These are phyloP conservation scores for Artemisia argyi DNA, from an alignment of 129 eudicot genomes.

Conservation along the genomic window DNA sequence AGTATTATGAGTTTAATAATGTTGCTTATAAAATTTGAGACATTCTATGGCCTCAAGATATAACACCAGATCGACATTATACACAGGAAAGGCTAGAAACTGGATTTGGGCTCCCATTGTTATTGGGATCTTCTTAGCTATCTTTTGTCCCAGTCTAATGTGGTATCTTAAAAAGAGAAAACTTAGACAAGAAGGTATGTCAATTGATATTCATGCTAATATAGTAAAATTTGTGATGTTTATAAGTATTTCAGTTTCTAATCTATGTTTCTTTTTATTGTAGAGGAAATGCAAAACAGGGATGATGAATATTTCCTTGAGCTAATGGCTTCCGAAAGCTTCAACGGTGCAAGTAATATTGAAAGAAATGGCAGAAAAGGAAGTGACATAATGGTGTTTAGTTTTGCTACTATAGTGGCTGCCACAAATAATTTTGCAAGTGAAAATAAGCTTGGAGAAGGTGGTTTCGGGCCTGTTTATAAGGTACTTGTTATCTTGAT, in stretches of 20 bases:
- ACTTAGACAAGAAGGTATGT: conserved; percentile 32
- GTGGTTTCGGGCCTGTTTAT: conserved; percentile 62
- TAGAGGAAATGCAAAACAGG: conserved; percentile 26
- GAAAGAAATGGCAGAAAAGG: conserved; percentile 33
- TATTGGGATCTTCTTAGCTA: conserved; percentile 8
- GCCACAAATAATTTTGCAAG: conserved; percentile 44
- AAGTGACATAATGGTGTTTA: conserved; percentile 40
- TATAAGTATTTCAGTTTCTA: background rate
- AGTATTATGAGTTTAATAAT: too few relatives aligned
- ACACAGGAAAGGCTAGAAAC: conserved; percentile 27
- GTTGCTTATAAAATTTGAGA: too few relatives aligned
- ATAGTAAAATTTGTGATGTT: background rate
- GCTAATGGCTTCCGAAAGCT: conserved; percentile 33
- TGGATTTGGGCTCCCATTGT: conserved; percentile 31
- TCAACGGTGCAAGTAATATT: conserved; percentile 1
- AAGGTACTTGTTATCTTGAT: conserved; percentile 27
- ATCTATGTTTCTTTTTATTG: conserved; percentile 10
- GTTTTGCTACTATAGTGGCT: conserved; percentile 31
- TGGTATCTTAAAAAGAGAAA: conserved; percentile 30
- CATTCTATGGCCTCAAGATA: too few relatives aligned
- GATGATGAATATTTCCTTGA: conserved; percentile 27
- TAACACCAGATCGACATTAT: background rate
- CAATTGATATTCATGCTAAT: background rate
- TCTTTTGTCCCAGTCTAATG: conserved; percentile 18
- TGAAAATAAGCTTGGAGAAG: conserved; percentile 51